Base-by-base conservation (phyloP, 1,284 basidiomycete genomes). In the Tremellales sp. region DNA sequence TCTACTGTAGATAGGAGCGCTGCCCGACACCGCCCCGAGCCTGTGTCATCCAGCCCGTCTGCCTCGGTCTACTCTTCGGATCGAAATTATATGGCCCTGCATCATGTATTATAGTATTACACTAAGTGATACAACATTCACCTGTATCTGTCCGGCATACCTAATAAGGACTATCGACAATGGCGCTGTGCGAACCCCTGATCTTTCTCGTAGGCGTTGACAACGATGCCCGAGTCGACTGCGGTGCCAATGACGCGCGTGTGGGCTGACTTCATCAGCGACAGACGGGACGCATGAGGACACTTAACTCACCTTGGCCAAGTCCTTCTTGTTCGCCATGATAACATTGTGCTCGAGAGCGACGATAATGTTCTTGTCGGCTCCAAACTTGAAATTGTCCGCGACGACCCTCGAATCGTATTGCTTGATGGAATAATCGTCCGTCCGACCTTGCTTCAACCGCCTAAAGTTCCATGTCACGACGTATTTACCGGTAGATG, bases 331-430 rank as follows among this genome's bases (percentile, higher is more conserved):
- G 77, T 93, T 92, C 49, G 96, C 82, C 58, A 89, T 86, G 55
- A 97, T 79, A 19, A 98, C 91, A 65, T 98, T 88, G 75, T 97
- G 89, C 70, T 90, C 83, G 60, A 97, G 77, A 2, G 96, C 94
- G 49, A 98, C 94, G 63, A 97, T 89, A 67, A 97, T 96, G 70
- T 96, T 86, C 65, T 89, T 88, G 75, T 96, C 91, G 59, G 93
- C 87, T 17, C 89, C 91, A 67, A 90, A 96, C 73, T 86, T 89
- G 83, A 97, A 97, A 75, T 87, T 89, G 72, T 97, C 93, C 56
- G 94, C 91, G 0, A 98, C 91, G 53, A 98, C 92, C 44, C 82
- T 80, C 61, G 96, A 92, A 64, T 93, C 88, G 68, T 96, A 94
- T 61, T 81, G 82, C 63, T 94, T 94, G 77, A 97, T 93, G 65